phyloP scores from a whole-genome alignment of 441 rosid species.

The Gossypium trilobum region DNA sequence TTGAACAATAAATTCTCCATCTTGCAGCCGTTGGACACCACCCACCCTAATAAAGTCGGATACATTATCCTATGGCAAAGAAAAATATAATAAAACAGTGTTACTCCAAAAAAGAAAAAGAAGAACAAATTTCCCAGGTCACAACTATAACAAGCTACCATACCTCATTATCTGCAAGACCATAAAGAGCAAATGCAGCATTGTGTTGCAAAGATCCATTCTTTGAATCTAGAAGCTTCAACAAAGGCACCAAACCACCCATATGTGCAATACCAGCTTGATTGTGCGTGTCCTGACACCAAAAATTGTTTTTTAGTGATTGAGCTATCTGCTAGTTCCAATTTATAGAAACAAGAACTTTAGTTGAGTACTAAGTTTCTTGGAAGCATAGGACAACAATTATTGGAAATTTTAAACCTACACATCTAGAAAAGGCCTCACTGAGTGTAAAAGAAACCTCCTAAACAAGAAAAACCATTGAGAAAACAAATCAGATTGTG shows the following conservation, averaged over 20 bases:
- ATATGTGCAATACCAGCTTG: conserved; percentile 94
- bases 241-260: conserved; percentile 78
- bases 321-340: conserved; percentile 5
- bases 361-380: background rate
- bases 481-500: background rate
- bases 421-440: background rate
- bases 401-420: background rate
- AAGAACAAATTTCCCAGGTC: conserved; percentile 15
- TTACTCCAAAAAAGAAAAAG: background rate
- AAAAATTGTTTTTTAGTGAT: conserved; percentile 7
- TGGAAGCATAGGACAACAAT: background rate
- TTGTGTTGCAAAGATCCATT: conserved; percentile 96
- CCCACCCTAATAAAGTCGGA: conserved; percentile 93
- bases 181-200: conserved; percentile 96
- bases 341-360: background rate
- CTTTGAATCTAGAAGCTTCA: conserved; percentile 89
- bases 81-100: conserved; percentile 15
- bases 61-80: conserved; percentile 66
- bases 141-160: background rate
- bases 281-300: conserved; percentile 70
- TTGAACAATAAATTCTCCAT: conserved; percentile 95
- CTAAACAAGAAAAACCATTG: background rate
- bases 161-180: conserved; percentile 98
- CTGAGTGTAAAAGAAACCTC: background rate
- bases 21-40: conserved; percentile 87